Evolutionary conservation across 2,329 filamentous ascomycete species (phyloP), one percentile per base, ranked within the genome.

Genomic region (Aspergillus versicolor): DNA sequence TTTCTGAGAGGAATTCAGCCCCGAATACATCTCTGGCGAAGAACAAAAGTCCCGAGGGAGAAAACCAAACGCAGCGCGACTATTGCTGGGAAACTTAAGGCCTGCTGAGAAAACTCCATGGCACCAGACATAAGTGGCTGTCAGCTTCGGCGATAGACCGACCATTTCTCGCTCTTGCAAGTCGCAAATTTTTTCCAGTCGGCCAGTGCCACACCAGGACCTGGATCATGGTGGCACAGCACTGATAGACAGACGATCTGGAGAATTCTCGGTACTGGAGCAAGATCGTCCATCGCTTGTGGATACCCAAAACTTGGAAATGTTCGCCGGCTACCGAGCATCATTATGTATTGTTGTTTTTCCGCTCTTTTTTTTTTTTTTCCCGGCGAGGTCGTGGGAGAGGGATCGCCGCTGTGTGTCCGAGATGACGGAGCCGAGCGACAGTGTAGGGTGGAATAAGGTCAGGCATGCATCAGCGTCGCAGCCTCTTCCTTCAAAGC

Each of bases 391-490:
- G 12, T 37, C n/a, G 34, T 37, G 34, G 13, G 13, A 50, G 12
- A 15, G 37, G 5, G 45, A 48, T 48, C 45, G 45, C 37, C 47
- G 34, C 19, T 50, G 34, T 13, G 34, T 37, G 13, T 13, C 12
- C 34, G 34, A 15, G 34, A 37, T 37, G 34, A 37, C 34, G 34
- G 15, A 37, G 34, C 34, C 34, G 34, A n/a, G 34, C 15, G 34
- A n/a, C 6, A n/a, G 34, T 37, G 34, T 5, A 5, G 12, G 7
- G 7, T 13, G 4, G 30, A 21, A 19, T n/a, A 38, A 19, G 13
- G 56, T 61, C 48, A 62, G 60, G 47, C 55, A 58, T 53, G 52
- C 57, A 57, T 54, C 49, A 53, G 54, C 57, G 56, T 54, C 46
- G 50, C 24, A 41, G 40, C 32, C 27, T 44, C 44, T 43, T 34